Base-by-base conservation (phyloP, 495 filamentous ascomycete species). In the Penicillium waksmanii region DNA sequence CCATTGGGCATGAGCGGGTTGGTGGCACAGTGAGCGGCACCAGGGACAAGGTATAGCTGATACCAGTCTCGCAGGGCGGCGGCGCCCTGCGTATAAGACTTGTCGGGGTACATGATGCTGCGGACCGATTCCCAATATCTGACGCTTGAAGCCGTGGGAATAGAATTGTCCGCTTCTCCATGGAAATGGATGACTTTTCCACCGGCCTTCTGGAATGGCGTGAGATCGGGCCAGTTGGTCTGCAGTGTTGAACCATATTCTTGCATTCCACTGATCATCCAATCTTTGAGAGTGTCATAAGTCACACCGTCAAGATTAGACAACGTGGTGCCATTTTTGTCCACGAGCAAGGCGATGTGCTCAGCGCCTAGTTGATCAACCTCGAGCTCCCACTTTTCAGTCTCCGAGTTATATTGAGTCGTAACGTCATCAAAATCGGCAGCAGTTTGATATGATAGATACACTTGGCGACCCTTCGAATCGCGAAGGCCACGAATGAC, bases 131-230 rank as follows among this genome's bases (percentile, higher is more conserved):
- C 80, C 55, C 74, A 73, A 56, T 80, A 84, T 23, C 73, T 74
- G 7, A 82, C 71, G 0, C 79, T 82, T 1, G 77, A 80, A 15
- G 56, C 78, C 0, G 80, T 69, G 1, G 82, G 80, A 35, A 85
- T 80, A 21, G 64, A 66, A 50, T 63, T 61, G 61, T 84, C 82
- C 3, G 77, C 69, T 64, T 84, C 81, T 33, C 83, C 82, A 57
- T 85, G 82, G 56, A 73, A 76, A 54, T 78, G 79, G 5, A 84
- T 53, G 33, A 85, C 58, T 62, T 85, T 84, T 12, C 80, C 80
- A 21, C 83, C 83, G 3, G 72, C 66, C 0, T 66, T 31, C 31
- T 79, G 68, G 60, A 79, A 84, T 2, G 66, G 58, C 0, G 65
- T 73, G 0, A 85, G 68, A 51, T 84, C 81, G 10, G 81, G 80